Conservation (phyloP, 2,329 filamentous ascomycete species). For the Diaporthe sp. region DNA sequence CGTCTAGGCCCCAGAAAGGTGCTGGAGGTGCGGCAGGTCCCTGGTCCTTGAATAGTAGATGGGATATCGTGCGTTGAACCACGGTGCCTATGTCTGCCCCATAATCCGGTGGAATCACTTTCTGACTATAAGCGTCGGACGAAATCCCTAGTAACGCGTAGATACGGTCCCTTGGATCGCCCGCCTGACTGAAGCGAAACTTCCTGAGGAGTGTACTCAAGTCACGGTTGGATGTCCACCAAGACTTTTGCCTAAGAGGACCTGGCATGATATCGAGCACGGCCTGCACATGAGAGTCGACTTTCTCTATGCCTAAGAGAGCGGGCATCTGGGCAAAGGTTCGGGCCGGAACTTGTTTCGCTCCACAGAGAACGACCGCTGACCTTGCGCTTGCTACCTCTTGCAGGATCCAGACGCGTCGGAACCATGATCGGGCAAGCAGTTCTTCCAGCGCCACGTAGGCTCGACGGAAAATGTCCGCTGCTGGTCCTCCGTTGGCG, state of each 20-base stretch:
- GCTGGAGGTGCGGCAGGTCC: not conserved
- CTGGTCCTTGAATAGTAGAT: not conserved
- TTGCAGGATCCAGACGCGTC: constrained; percentile 36
- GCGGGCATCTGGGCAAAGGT: constrained; percentile 17
- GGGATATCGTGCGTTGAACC: constrained; percentile 9
- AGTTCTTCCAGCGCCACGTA: not conserved
- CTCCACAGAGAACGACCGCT: constrained; percentile 1
- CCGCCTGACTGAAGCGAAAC: constrained; percentile 4
- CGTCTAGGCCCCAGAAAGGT: constrained; percentile 7
- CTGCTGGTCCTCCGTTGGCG: constrained; percentile 1
- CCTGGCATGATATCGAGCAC: constrained; percentile 19
- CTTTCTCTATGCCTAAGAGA: not conserved
- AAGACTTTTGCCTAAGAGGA: not conserved
- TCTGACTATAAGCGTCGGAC: not conserved
- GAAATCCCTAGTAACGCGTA: constrained; percentile 9
- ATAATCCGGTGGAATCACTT: not conserved
- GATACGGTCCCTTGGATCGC: constrained; percentile 14
- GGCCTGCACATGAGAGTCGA: not conserved
- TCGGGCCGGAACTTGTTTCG: not conserved
- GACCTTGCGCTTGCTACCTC: constrained; percentile 23
- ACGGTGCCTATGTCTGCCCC: not conserved
- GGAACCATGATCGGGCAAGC: constrained; percentile 28
- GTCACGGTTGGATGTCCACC: constrained; percentile 12
- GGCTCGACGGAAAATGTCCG: not conserved
- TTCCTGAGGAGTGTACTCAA: not conserved